Evolutionary conservation across 139 green algal genomes (phyloP), one percentile per base, ranked within the genome.

Genomic region (Micromonas pusilla): DNA sequence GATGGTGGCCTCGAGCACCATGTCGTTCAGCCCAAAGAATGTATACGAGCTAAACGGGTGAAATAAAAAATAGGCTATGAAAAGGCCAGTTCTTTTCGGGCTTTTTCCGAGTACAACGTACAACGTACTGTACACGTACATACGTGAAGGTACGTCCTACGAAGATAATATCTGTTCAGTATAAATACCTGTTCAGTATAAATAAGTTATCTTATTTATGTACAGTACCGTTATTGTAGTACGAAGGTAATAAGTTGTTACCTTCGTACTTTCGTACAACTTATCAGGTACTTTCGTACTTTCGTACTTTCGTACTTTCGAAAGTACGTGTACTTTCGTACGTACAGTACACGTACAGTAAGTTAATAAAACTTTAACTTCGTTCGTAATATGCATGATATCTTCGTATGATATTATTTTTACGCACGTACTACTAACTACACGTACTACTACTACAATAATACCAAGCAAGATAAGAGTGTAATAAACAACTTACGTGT

Each of bases 1-100:
- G 0, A 98, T 86, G 0, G 92, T 97, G 19, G 91, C 90, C 81
- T 99, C 92, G 28, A 86, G 83, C 3, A 85, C 80, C 80, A 85
- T 85, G 39, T 62, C 39, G 20, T 71, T 23, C 16, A 23, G 45
- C 45, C n/a, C n/a, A n/a, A n/a, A n/a, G n/a, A n/a, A n/a, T n/a
- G n/a, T n/a, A n/a, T n/a, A n/a, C n/a, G n/a, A n/a, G n/a, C n/a
- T n/a, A n/a, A 57, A 57, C 45, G 9, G 9, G 9, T 57, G 45
- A 23, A 16, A 57, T 57, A 57, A 57, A 57, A 57, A 57, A 23
- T 57, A 57, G 45, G 45, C 45, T 57, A 9, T 57, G 45, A 23
- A 57, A 9, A 57, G 45, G 45, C 16, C 45, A 57, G 45, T 16
- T 57, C 45, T 57, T 57, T 57, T 57, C 9, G 45, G 16, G 9